Base-by-base conservation (phyloP, 495 filamentous ascomycete species). In the Mytilinidion resinicola region DNA sequence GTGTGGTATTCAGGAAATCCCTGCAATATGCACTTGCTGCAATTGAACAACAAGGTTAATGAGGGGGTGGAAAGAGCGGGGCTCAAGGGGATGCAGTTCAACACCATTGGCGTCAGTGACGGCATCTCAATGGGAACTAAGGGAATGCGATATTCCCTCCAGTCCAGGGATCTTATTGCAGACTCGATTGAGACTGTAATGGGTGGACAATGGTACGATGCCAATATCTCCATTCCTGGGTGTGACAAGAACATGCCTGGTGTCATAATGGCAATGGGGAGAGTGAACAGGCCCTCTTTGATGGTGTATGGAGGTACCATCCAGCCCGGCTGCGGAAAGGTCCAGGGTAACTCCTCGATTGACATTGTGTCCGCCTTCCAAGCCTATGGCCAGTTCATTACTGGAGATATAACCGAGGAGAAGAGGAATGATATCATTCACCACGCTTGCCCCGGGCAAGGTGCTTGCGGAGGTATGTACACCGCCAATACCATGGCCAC, bases 231-330 rank as follows among this genome's bases (percentile, higher is more conserved):
- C 17, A 88, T 98, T 65, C 93, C 93, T n/a, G 93, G 93, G 41
- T 98, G 93, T 73, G 95, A 98, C 79, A 98, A 98, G 85, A 98
- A 98, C 74, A 96, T 98, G 95, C 93, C 93, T 7, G 93, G 93
- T 74, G 93, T 96, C 37, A 74, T 96, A 59, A 98, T 98, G 77
- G 95, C 93, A 42, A 96, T 96, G 93, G 93, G 90, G 33, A 80
- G 93, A 49, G 83, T 96, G 66, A 97, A 98, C 76, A 78, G 93
- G 52, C 93, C 93, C 30, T 88, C 86, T 58, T 70, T 98, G 63
- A 97, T 98, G 95, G 87, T 98, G 19, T 98, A 98, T 72, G 93
- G 93, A 60, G 93, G 93, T 55, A 87, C 87, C 41, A 97, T 97
- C 74, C 86, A 88, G 76, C 89, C 93, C 44, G 93, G 93, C 35